Evolutionary conservation across 176 grass and related monocot genomes (phyloP), one percentile per base, ranked within the genome.

Genomic region (Elymus sibiricus): DNA sequence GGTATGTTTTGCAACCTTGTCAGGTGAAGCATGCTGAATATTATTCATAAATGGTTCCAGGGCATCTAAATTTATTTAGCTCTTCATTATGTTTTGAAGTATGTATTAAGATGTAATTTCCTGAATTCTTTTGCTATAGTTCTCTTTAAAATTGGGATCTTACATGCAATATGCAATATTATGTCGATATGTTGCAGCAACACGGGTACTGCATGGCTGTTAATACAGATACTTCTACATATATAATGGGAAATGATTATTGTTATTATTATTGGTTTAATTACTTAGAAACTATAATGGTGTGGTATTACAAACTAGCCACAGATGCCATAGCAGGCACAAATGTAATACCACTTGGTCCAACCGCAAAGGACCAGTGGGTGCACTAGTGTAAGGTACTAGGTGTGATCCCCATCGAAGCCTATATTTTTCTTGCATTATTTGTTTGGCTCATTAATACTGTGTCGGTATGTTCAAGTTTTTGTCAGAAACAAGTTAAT

Each of bases 301-400:
- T 55, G 17, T 53, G 46, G 17, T 55, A 76, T 53, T 76, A 76
- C 44, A 55, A 76, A 28, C 46, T 49, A 76, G 17, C 47, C 46
- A 55, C 46, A 34, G 16, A 17, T 76, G 25, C 46, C 28, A 55
- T 76, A 55, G 46, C 61, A 46, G 62, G 26, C 39, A 43, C 78
- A 80, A 80, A 80, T 26, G 38, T 43, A 80, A 44, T 40, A 46
- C 12, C 28, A 81, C 9, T 22, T 81, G 63, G 26, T 81, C 79
- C 79, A 66, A 67, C 16, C 42, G 21, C 62, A 49, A 66, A 81
- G 51, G 51, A 61, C 13, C 51, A 60, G 61, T 79, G 59, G 25
- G 78, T 65, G 25, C 25, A 28, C 16, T 17, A 64, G 59, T 76
- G 35, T 28, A 29, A 40, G 25, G 59, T 79, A 62, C 58, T 79